Conservation (phyloP, 2,329 filamentous ascomycete genomes). For the Fulvia fulva region DNA sequence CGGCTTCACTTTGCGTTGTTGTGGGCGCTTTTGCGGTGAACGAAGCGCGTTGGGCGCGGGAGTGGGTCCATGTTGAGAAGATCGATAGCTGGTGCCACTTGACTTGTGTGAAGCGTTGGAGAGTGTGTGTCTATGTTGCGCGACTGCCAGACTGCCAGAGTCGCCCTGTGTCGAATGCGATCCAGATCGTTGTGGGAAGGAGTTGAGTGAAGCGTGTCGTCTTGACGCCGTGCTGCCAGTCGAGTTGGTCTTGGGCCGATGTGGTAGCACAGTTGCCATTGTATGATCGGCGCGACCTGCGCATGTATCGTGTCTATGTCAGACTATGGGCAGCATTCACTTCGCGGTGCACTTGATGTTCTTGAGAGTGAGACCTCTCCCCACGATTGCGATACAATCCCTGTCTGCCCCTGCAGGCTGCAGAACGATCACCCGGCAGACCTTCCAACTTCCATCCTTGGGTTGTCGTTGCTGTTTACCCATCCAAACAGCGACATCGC, state of each 20-base stretch:
- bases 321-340: no score
- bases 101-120: constrained; percentile 37
- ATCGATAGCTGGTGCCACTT: constrained; percentile 23
- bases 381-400: not conserved
- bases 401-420: not conserved
- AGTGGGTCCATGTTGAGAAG: constrained; percentile 11
- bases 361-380: no score
- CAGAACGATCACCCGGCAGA: not conserved
- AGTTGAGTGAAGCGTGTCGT: constrained; percentile 41
- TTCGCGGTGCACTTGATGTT: no score
- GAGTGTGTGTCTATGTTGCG: constrained; percentile 30
- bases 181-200: constrained; percentile 34
- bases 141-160: constrained; percentile 7
- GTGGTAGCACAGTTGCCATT: constrained; percentile 32
- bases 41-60: constrained; percentile 3
- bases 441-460: not conserved
- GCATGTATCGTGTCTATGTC: not conserved
- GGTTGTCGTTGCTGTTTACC: not conserved
- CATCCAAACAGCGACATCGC: not conserved
- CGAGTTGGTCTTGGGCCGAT: constrained; percentile 29
- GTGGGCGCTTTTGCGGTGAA: constrained; percentile 8
- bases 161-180: constrained; percentile 15
- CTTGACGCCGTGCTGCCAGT: constrained; percentile 21
- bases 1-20: constrained; percentile 17
- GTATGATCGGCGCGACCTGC: not conserved